A percentile compares a stretch with the other conserved stretches of the same genome.
Conservation (phyloP, 495 filamentous ascomycete species). For the Clohesyomyces aquaticus region DNA sequence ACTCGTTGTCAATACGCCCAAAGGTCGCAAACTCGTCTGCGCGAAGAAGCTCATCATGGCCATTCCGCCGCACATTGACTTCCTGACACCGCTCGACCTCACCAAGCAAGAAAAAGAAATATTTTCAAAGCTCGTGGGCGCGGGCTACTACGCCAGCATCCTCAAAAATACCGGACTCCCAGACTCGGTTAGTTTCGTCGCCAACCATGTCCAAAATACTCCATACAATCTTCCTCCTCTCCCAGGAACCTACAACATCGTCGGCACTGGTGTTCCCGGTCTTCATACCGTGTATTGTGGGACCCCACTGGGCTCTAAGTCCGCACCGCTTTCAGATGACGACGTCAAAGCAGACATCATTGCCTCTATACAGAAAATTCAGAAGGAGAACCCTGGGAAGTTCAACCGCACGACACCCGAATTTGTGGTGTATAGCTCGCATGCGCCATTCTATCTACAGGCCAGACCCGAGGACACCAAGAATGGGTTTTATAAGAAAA, state of each 20-base stretch:
- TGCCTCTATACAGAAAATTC: constrained; percentile 15
- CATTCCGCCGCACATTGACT: constrained; percentile 49
- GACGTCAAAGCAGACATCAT: constrained; percentile 35
- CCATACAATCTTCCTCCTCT: constrained; percentile 40
- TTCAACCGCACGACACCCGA: constrained; percentile 24
- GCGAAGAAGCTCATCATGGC: constrained; percentile 55
- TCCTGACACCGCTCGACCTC: constrained; percentile 49
- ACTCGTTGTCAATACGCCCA: constrained; percentile 46
- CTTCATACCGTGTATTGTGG: constrained; percentile 29
- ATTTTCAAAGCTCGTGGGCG: constrained; percentile 49
- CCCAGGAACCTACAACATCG: constrained; percentile 33
- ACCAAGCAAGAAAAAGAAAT: constrained; percentile 44
- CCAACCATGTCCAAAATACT: constrained; percentile 44
- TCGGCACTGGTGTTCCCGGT: constrained; percentile 16
- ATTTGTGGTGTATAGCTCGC: constrained; percentile 38
- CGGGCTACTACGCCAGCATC: constrained; percentile 53
- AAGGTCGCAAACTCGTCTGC: constrained; percentile 47
- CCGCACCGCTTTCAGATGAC: constrained; percentile 23
- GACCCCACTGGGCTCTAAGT: constrained; percentile 3
- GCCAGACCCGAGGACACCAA: constrained; percentile 47
- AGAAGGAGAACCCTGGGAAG: constrained; percentile 7
- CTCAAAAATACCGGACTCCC: constrained; percentile 52
- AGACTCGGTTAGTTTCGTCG: constrained; percentile 27
- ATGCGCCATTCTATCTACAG: constrained; percentile 39
- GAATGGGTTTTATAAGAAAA: constrained; percentile 55